These are phyloP conservation scores for Aspergillus glaucus DNA, from an alignment of 2,329 filamentous ascomycete genomes.

Conservation along the genomic window DNA sequence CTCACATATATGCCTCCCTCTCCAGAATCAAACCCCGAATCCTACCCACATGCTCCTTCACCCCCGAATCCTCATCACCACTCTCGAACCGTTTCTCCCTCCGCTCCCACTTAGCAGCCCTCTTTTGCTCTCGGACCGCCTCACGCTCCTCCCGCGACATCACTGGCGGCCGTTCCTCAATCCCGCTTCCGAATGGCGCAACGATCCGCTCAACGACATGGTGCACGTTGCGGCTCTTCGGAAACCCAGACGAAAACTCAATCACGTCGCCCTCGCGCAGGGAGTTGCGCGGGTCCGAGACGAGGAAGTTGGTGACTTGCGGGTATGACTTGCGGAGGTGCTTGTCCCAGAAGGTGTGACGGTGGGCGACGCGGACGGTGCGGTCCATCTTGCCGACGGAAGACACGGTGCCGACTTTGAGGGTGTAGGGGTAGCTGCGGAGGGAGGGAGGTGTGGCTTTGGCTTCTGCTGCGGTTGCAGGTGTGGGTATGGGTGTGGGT, in stretches of 20 bases:
- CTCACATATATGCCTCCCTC: slow-evolving; percentile 2
- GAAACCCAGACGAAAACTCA: slow-evolving; percentile 37
- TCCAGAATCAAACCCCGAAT: slow-evolving; percentile 25
- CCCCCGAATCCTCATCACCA: slow-evolving; percentile 10
- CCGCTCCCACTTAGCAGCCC: slow-evolving; percentile 26
- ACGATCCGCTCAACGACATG: slow-evolving; percentile 40
- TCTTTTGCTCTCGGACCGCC: slow-evolving; percentile 22
- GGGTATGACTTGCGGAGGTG: slow-evolving; percentile 34
- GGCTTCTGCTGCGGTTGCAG: not conserved
- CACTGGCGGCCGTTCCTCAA: slow-evolving; percentile 33
- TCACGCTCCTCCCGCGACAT: slow-evolving; percentile 31
- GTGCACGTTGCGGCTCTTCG: slow-evolving; percentile 31
- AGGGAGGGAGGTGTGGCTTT: slow-evolving; percentile 20
- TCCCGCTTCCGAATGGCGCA: slow-evolving; percentile 31
- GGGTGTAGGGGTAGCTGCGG: slow-evolving; percentile 29
- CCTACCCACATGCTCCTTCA: slow-evolving; percentile 21
- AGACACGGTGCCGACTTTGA: slow-evolving; percentile 35
- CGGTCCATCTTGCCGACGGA: slow-evolving; percentile 38
- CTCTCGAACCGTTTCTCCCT: slow-evolving; percentile 21
- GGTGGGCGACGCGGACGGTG: slow-evolving; percentile 33
- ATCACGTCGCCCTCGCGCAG: slow-evolving; percentile 40
- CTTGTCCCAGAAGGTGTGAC: slow-evolving; percentile 29
- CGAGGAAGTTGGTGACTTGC: slow-evolving; percentile 26
- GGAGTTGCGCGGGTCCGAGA: slow-evolving; percentile 36
- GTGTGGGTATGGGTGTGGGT: not conserved